Base-by-base conservation (phyloP, 1,139 yeast species). In the Sporopachydermia cereana region DNA sequence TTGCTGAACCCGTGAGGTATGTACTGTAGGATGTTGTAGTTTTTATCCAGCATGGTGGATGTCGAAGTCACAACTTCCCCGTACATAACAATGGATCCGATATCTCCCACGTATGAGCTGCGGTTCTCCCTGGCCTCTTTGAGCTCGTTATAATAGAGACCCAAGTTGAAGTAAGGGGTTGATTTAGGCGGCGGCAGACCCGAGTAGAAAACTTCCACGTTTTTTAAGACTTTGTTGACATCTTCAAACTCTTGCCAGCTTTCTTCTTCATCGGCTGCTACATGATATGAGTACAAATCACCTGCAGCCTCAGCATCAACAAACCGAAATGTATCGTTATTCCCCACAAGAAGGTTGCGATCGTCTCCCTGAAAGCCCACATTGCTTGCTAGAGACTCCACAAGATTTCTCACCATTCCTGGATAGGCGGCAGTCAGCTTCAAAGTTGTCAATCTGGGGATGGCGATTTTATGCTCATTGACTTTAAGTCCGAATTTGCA, bases 51-150 rank as follows among this genome's bases (percentile, higher is more conserved):
- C 57, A 91, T 64, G 0, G 86, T 75, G 47, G 76, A 81, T 0
- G 98, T 91, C 0, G 97, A 89, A 0, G 96, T 84, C 1, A 89
- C 79, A 2, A 89, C 95, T 57, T 91, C 96, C 3, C 88, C 88
- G 57, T 89, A 89, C 16, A 85, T 67, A 24, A 85, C 59, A 2
- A 72, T 58, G 0, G 80, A 63, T 0, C 96, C 97, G 42, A 81
- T 63, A 2, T 65, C 68, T 2, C 68, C 66, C 7, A 54, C 52
- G 20, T 53, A 46, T 18, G 57, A 46, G 18, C 57, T 50, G 45
- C 54, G 50, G 14, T 55, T 50, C 14, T 66, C 55, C 36, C 62
- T 53, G 16, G 67, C 58, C 20, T 54, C 58, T 18, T 63, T 60
- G 45, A 89, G 63, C 27, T 62, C 55, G 4, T 62, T 57, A 57